Conservation (phyloP, 805 yeast genomes). For the Citeromyces matritensis region DNA sequence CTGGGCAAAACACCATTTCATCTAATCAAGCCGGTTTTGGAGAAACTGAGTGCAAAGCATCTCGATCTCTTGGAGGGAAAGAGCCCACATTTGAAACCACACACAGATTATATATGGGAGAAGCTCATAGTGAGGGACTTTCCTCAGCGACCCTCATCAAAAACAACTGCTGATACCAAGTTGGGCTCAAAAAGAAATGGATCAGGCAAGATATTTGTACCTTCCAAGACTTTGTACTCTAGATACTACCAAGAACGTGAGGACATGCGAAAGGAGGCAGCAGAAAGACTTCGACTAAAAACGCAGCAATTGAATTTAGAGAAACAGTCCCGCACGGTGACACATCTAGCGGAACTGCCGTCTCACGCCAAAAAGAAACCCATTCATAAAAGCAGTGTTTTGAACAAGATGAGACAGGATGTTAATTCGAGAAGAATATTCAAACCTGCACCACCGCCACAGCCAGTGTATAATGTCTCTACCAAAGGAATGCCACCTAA, state of each 20-base stretch:
- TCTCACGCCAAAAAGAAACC: no score
- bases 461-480: no score
- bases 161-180: background rate
- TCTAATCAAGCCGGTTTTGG: constrained; percentile 28
- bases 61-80: constrained; percentile 21
- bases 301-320: constrained; percentile 21
- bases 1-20: constrained; percentile 23
- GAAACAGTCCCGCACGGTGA: constrained; percentile 10
- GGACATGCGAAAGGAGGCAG: constrained; percentile 24
- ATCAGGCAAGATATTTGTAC: constrained; percentile 11
- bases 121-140: constrained; percentile 29
- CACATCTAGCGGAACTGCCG: no score
- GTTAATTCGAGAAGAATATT: no score
- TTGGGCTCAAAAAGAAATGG: no score
- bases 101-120: constrained; percentile 30
- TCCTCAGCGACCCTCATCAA: constrained; percentile 24
- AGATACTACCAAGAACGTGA: constrained; percentile 24
- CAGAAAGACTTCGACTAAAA: constrained; percentile 24
- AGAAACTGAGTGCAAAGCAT: constrained; percentile 27
- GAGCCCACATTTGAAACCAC: constrained; percentile 24
- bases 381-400: no score
- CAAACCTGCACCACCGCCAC: no score
- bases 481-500: no score
- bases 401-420: no score
- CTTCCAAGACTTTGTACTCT: constrained; percentile 21